These are phyloP conservation scores for Vanderwaltozyma yarrowii DNA, from an alignment of 805 yeast species.

Conservation along the genomic window DNA sequence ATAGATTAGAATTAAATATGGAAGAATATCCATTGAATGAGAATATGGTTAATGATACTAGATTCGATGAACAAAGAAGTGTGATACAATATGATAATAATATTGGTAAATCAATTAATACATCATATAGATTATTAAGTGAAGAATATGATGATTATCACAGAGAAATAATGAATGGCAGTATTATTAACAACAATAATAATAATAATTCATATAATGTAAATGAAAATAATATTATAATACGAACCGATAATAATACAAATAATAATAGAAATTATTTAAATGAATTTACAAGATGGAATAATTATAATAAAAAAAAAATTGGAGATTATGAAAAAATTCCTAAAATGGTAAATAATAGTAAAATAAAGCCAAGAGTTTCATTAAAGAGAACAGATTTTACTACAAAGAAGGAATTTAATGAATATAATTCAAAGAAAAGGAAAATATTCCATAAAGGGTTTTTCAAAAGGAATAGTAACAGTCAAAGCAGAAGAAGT, in stretches of 20 bases:
- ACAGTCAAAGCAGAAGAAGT: constrained; percentile 1
- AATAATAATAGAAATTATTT: neutral
- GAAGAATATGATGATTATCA: constrained; percentile 2
- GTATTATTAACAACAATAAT: neutral
- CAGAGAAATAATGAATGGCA: neutral
- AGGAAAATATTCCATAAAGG: constrained; percentile 23
- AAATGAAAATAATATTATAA: constrained; percentile 1
- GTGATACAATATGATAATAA: neutral
- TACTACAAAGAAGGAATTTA: constrained; percentile 14
- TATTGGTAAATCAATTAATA: neutral
- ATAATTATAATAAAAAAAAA: neutral
- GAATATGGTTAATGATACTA: neutral
- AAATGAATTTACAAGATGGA: constrained; percentile 2
- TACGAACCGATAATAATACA: neutral
- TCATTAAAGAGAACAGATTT: constrained; percentile 18
- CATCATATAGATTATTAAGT: neutral
- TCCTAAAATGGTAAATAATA: neutral
- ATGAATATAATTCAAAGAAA: constrained; percentile 6
- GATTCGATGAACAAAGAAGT: neutral
- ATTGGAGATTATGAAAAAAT: neutral
- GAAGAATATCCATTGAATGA: constrained; percentile 1
- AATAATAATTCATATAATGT: neutral
- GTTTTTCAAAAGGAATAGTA: constrained; percentile 11
- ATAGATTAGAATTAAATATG: neutral
- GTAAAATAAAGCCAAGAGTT: constrained; percentile 2